These are phyloP conservation scores for Akebia trifoliata DNA, from an alignment of 164 flowering plant genomes.

Conservation along the genomic window DNA sequence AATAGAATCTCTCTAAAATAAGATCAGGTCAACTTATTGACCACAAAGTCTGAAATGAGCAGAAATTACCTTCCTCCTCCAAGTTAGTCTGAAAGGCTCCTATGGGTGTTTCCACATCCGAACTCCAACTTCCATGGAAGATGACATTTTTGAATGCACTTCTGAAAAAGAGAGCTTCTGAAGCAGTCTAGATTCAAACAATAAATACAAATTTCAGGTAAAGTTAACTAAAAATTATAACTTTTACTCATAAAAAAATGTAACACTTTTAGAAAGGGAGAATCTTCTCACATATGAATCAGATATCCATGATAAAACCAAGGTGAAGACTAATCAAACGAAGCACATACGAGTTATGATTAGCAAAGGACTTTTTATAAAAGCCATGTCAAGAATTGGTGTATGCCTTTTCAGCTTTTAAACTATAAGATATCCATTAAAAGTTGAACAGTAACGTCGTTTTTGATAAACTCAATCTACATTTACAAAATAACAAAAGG, in stretches of 20 bases:
- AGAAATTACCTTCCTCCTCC: slow-evolving; percentile 43
- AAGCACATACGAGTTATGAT: no score
- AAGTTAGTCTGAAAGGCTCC: slow-evolving; percentile 32
- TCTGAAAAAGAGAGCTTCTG: slow-evolving; percentile 66
- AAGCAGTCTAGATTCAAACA: slow-evolving; percentile 55
- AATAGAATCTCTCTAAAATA: no score
- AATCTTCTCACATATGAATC: not conserved
- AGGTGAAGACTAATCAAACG: no score
- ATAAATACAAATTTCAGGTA: not conserved
- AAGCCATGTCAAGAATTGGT: no score
- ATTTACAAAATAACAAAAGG: no score
- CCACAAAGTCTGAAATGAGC: slow-evolving; percentile 4
- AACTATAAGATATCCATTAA: no score
- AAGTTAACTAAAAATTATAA: not conserved
- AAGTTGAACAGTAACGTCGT: no score
- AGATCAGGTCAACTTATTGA: no score
- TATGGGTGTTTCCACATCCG: slow-evolving; percentile 33
- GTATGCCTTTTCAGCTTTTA: no score
- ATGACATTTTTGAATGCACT: slow-evolving; percentile 94
- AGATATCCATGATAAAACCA: no score
- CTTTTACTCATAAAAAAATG: not conserved
- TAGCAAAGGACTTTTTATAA: no score
- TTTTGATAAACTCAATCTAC: no score
- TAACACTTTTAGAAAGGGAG: not conserved
- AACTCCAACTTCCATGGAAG: slow-evolving; percentile 38